These are phyloP conservation scores for Discostella stelligeroides DNA, from an alignment of 108 stramenopile species.

Conservation along the genomic window DNA sequence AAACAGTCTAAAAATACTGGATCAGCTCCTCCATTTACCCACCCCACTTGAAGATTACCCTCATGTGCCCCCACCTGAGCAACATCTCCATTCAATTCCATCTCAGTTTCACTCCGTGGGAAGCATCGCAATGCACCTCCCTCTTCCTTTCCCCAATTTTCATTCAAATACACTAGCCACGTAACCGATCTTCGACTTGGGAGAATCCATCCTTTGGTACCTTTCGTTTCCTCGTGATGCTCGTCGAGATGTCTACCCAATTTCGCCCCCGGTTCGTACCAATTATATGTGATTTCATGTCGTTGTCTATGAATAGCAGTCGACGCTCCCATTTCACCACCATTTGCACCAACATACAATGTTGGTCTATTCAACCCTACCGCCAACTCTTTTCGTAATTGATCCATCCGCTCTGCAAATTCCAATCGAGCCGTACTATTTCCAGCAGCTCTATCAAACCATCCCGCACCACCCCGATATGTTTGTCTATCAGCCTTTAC, in stretches of 20 bases:
- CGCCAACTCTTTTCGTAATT: constrained; percentile 29
- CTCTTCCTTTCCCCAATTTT: constrained; percentile 27
- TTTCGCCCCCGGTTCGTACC: constrained; percentile 30
- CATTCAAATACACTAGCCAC: constrained; percentile 66
- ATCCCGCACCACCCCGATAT: constrained; percentile 35
- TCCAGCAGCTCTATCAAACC: constrained; percentile 23
- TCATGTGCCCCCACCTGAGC: constrained; percentile 32
- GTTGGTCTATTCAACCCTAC: constrained; percentile 41
- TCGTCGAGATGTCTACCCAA: constrained; percentile 57
- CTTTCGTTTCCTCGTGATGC: constrained; percentile 65
- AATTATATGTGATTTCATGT: constrained; percentile 53
- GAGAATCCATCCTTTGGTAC: constrained; percentile 52
- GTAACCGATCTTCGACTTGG: constrained; percentile 53
- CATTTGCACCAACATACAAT: neutral
- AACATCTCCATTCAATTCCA: constrained; percentile 12
- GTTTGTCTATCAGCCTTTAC: constrained; percentile 34
- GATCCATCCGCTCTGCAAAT: constrained; percentile 34
- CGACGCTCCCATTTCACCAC: neutral
- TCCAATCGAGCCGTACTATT: constrained; percentile 28
- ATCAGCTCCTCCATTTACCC: constrained; percentile 30
- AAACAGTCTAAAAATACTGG: constrained; percentile 53
- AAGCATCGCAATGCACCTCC: constrained; percentile 53
- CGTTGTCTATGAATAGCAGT: neutral
- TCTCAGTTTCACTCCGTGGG: constrained; percentile 6
- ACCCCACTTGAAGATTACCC: constrained; percentile 65